Base-by-base conservation (phyloP, 2,329 filamentous ascomycete species). In the Ceratocystis huliohia region DNA sequence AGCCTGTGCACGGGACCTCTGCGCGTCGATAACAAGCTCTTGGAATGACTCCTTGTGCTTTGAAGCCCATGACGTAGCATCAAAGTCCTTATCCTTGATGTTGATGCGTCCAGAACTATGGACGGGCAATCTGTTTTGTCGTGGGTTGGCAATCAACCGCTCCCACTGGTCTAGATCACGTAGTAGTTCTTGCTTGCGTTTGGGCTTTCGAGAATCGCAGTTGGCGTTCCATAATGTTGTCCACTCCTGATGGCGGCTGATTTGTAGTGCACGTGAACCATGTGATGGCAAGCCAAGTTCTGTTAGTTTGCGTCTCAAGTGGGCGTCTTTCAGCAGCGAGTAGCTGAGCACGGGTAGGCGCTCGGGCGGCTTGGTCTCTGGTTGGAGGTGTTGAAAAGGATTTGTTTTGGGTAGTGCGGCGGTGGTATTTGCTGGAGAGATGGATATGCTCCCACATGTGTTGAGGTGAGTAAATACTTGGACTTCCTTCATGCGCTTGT, bases 181-280 rank as follows among this genome's bases (percentile, higher is more conserved):
- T 17, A 96, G 75, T 3, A 99, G 75, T 67, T 94, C 87, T 5
- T 77, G 73, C 69, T 89, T 90, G 10, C 80, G 79, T 73, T 88
- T 88, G 0, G 91, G 91, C 1, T 79, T 78, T 45, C 82, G 83
- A 1, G 92, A 88, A 75, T 99, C 94, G 76, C 91, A 96, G 73
- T 99, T 99, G 10, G 95, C 89, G 74, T 99, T 99, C 88, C 91
- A 96, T 20, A 99, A 77, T 46, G 94, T 96, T 64, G 94, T 82
- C 92, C 92, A 99, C 75, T 99, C 94, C 28, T 84, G 89, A 72
- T 97, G 92, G 20, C 95, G 84, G 70, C 82, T 83, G 73, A 93
- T 88, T 65, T 97, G 79, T 1, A 92, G 79, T 59, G 81, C 78
- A 59, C 87, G 87, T 0, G 81, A 75, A 0, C 94, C 94, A 68